Base-by-base conservation (phyloP, 2,329 filamentous ascomycete species). In the Paecilomyces sp. region DNA sequence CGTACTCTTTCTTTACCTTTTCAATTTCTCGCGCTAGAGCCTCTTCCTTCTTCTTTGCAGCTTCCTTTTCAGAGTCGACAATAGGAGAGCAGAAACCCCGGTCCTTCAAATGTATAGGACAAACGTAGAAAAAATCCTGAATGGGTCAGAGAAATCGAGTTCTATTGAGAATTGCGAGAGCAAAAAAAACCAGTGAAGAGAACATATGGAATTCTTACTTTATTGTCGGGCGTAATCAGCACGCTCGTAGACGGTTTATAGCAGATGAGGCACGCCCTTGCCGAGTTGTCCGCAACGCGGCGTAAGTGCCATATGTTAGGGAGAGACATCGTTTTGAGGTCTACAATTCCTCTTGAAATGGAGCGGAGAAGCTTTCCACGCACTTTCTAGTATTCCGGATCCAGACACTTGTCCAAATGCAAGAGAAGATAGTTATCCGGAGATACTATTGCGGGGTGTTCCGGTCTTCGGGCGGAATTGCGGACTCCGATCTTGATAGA, bases 51-150 rank as follows among this genome's bases (percentile, higher is more conserved):
- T 70, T 73, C 57, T 75, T 79, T 33, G 70, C 72, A 15, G 71
- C 76, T 59, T 75, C 74, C 25, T 72, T 73, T 56, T 77, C 77
- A 53, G 73, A 67, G 62, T 80, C 75, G 41, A 81, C 65, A 47
- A 81, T 72, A 3, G 85, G 80, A 25, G 81, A 81, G 70, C 90
- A 93, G 73, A 97, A 97, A 50, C 88, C 85, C 33, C 80, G 81
- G 70, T 97, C 94, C 68, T 89, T 90, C 8, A 97, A 79, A 74
- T 99, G 94, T 33, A 83, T 80, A 5, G 87, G 82, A 68, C 94
- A 99, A 53, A 95, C 85, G 72, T 95, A 97, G 79, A 99, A 97
- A 76, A 92, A 95, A 72, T 96, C 92, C 85, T 88, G 63, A 18
- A 50, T 18, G n/a, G n/a, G 25, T 34, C 18, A 59, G 24, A 15